A percentile compares a stretch with the other conserved stretches of the same genome.
These are phyloP conservation scores for Grosmannia clavigera DNA, from an alignment of 2,329 filamentous ascomycete species.

Conservation along the genomic window DNA sequence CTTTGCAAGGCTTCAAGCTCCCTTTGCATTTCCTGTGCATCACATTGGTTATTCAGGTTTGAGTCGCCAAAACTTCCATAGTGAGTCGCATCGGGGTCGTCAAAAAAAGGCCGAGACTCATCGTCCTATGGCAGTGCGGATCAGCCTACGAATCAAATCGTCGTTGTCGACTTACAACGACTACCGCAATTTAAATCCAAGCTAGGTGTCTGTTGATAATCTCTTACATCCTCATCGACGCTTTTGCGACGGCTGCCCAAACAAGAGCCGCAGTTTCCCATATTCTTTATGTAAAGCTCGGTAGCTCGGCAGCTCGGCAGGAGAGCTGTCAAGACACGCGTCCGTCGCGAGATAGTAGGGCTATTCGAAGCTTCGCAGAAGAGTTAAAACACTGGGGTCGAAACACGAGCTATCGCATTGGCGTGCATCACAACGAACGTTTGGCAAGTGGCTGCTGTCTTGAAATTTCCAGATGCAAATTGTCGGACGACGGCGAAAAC, in stretches of 20 bases:
- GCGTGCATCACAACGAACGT: not conserved
- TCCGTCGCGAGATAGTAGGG: not conserved
- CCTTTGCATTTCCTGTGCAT: conserved; percentile 49
- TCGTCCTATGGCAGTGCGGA: conserved; percentile 30
- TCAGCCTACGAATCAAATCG: not conserved
- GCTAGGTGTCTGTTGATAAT: not conserved
- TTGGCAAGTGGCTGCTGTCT: not conserved
- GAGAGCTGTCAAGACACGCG: not conserved
- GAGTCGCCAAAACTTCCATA: conserved; percentile 53
- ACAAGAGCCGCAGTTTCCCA: conserved; percentile 52
- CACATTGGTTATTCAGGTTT: conserved; percentile 39
- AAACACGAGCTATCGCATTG: not conserved
- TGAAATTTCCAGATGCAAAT: not conserved
- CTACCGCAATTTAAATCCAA: not conserved
- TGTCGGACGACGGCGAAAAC: not conserved
- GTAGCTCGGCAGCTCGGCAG: not conserved
- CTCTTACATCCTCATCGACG: conserved; percentile 40
- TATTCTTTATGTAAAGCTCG: conserved; percentile 16
- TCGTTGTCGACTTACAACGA: not conserved
- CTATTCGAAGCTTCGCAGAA: not conserved
- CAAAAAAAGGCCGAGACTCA: conserved; percentile 46
- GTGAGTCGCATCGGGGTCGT: conserved; percentile 44
- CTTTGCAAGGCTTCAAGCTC: conserved; percentile 53
- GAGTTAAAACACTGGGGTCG: not conserved
- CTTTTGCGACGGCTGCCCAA: conserved; percentile 39